Evolutionary conservation across 1,139 yeast genomes (phyloP), one percentile per base, ranked within the genome.

Genomic region (Entelexis paramagnoliae): DNA sequence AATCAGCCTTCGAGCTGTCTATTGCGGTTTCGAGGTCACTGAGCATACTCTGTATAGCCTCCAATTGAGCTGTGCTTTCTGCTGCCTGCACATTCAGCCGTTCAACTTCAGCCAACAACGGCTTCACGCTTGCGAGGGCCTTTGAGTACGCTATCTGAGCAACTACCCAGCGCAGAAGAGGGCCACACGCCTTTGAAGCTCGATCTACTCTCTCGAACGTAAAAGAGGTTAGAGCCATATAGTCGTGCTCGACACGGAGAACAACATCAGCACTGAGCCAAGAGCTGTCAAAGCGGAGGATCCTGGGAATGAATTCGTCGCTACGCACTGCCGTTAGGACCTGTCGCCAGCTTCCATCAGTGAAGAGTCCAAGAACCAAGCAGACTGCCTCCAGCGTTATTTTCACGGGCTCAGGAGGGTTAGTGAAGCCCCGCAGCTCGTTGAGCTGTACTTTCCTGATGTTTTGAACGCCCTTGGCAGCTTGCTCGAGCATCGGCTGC

Each of bases 111-210:
- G 72, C 73, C 55, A 81, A 71, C 60, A 91, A 67, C 0, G 98
- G 98, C 0, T 80, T 86, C 30, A 89, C 78, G 43, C 74, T 75
- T 45, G 83, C 82, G 44, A 87, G 68, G 36, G 87, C 83, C 3
- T 76, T 64, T 0, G 93, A 77, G 62, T 83, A 89, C 6, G 74
- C 71, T 24, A 88, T 72, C 58, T 91, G 97, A 0, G 97, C 97
- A 54, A 75, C 74, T 0, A 88, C 93, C 98, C 98, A 91, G 57
- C 81, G 82, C 29, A 85, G 65, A 47, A 91, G 70, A 0, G 98
- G 98, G 0, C 96, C 97, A 70, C 96, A 88, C 0, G 97, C 96
- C 63, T 85, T 87, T 67, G 95, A 83, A 2, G 97, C 97, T 49
- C 96, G 72, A 62, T 85, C 79, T 0, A 86, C 96, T 0, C 83